phyloP scores from a whole-genome alignment of 805 yeast species.

The Ogataea saltuana region DNA sequence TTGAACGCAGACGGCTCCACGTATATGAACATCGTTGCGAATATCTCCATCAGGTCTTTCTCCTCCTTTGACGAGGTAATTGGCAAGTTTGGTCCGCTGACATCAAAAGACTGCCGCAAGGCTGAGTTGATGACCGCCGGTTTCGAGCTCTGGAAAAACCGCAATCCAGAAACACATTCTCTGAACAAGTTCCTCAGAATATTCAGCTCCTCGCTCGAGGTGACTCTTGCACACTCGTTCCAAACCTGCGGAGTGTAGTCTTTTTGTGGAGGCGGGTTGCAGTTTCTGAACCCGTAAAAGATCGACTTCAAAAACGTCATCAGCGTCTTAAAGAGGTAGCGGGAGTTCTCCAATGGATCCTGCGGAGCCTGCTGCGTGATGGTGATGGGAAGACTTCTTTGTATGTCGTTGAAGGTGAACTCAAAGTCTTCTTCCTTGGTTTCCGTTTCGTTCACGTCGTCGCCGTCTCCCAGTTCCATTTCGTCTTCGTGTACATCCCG shows the following conservation, averaged over 20 bases:
- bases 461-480: conserved; percentile 22
- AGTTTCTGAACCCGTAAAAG: conserved; percentile 82
- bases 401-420: conserved; percentile 47
- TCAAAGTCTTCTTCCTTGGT: conserved; percentile 7
- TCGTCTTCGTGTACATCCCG: not conserved
- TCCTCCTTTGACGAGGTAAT: conserved; percentile 89
- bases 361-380: conserved; percentile 50
- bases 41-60: conserved; percentile 91
- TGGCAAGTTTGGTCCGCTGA: conserved; percentile 80
- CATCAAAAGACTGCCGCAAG: conserved; percentile 49
- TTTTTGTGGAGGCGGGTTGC: conserved; percentile 78
- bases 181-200: conserved; percentile 76
- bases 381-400: conserved; percentile 57
- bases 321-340: conserved; percentile 81
- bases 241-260: conserved; percentile 59
- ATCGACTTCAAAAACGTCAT: conserved; percentile 89
- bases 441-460: conserved; percentile 10
- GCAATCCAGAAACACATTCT: conserved; percentile 80
- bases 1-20: conserved; percentile 95
- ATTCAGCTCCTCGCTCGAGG: conserved; percentile 77
- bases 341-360: conserved; percentile 83
- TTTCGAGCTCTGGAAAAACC: conserved; percentile 64
- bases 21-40: conserved; percentile 91
- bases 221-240: conserved; percentile 85
- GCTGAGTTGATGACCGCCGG: conserved; percentile 43